These are phyloP conservation scores for Omphalea diandra DNA, from an alignment of 441 rosid species.

Conservation along the genomic window DNA sequence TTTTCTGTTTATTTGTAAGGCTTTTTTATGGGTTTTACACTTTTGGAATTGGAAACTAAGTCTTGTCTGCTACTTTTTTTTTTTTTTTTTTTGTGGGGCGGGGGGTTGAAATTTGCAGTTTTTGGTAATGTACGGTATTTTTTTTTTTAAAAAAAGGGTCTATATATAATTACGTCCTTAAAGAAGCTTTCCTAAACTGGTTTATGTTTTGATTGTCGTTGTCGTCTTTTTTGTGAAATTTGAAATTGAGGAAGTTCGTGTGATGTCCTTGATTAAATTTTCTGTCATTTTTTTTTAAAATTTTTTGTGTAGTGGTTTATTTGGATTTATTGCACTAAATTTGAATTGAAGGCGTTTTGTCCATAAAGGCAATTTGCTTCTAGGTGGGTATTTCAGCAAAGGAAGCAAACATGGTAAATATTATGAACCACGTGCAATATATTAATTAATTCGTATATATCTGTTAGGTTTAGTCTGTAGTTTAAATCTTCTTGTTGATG, in stretches of 20 bases:
- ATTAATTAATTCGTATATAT: no score
- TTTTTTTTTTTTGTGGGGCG: no score
- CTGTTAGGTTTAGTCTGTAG: no score
- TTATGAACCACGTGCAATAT: background rate
- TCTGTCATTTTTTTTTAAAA: background rate
- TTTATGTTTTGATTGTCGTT: no score
- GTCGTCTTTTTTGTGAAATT: background rate
- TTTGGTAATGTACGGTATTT: background rate
- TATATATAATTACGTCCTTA: no score
- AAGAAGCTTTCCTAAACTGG: no score
- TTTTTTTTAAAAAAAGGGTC: no score
- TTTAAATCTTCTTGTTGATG: background rate
- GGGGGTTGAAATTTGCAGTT: background rate
- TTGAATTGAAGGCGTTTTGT: background rate
- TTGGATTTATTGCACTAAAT: background rate
- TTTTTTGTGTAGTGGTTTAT: background rate
- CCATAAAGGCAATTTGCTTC: background rate
- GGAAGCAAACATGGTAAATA: background rate
- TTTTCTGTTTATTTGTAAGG: background rate
- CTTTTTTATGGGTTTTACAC: background rate
- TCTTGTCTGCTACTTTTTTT: constrained; percentile 1
- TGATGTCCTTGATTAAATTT: background rate
- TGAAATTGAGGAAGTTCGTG: background rate
- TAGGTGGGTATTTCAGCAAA: background rate
- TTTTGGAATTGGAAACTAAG: background rate